Percentiles rank a stretch among this genome's conserved stretches.
Conservation (phyloP, 176 grass and related monocot species). For the Pontederia paniculata region DNA sequence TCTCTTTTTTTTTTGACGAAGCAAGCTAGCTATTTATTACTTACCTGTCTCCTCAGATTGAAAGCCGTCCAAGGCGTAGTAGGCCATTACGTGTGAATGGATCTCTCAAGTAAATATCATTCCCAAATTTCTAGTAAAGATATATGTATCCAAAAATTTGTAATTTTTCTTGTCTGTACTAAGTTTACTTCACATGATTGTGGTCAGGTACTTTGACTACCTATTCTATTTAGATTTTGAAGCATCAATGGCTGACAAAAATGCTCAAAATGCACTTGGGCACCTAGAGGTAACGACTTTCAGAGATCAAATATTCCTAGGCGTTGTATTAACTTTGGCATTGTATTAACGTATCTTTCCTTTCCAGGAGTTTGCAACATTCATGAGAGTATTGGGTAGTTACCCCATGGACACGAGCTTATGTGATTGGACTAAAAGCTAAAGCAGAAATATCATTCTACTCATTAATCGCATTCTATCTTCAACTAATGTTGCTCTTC, state of each 20-base stretch:
- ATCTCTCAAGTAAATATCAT: conserved; percentile 45
- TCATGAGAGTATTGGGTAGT: conserved; percentile 18
- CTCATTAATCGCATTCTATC: too few species aligned
- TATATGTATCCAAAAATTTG: neutral
- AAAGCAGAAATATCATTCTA: too few species aligned
- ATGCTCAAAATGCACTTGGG: conserved; percentile 65
- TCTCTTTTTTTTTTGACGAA: too few species aligned
- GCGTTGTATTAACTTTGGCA: neutral
- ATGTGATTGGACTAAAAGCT: too few species aligned
- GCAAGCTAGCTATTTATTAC: neutral
- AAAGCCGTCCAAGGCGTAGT: conserved; percentile 66
- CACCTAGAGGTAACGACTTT: conserved; percentile 48
- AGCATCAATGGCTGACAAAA: conserved; percentile 70
- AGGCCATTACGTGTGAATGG: conserved; percentile 43
- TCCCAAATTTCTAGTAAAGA: neutral
- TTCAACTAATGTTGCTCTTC: too few species aligned
- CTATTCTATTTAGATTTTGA: conserved; percentile 90
- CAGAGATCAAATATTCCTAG: neutral
- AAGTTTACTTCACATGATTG: conserved; percentile 11
- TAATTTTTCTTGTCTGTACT: conserved; percentile 1
- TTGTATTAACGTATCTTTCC: neutral
- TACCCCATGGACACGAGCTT: conserved; percentile 12
- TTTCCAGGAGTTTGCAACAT: conserved; percentile 15
- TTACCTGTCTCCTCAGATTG: conserved; percentile 39
- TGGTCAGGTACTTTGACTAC: conserved; percentile 71